phyloP scores from a whole-genome alignment of 768 basidiomycete species.

The Asterophora lycoperdoides region DNA sequence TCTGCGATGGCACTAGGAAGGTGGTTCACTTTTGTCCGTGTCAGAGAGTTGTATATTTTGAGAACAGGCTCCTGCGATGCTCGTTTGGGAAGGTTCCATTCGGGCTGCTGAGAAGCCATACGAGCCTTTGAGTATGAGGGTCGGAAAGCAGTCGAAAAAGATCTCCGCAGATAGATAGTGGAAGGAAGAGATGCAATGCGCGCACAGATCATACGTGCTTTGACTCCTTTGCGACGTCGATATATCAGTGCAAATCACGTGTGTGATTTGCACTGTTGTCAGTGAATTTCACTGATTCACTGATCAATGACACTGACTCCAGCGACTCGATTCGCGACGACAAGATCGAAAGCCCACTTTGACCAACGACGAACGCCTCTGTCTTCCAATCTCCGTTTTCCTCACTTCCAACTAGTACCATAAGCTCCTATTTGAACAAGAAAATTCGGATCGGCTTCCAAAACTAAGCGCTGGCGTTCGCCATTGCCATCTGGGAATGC shows the following conservation, averaged over 20 bases:
- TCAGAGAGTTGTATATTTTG: slow-evolving; percentile 90
- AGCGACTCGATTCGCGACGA: too few species aligned
- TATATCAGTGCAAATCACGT: slow-evolving; percentile 1
- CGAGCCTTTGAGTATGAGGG: slow-evolving; percentile 1
- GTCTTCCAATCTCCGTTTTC: too few species aligned
- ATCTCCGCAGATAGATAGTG: slow-evolving; percentile 13
- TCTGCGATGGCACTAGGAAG: slow-evolving; percentile 1
- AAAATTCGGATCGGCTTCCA: too few species aligned
- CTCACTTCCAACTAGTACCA: too few species aligned
- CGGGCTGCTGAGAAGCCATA: slow-evolving; percentile 61
- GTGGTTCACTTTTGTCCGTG: slow-evolving; percentile 72
- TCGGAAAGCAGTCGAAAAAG: slow-evolving; percentile 5
- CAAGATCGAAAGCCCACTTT: too few species aligned
- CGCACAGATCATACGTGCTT: slow-evolving; percentile 18
- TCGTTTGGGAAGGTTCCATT: slow-evolving; percentile 48
- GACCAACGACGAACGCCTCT: too few species aligned
- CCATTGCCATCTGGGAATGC: background rate
- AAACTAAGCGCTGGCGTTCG: background rate
- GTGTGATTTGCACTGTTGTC: background rate
- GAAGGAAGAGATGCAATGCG: slow-evolving; percentile 17
- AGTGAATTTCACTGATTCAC: too few species aligned
- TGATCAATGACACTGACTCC: too few species aligned
- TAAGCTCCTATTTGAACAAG: too few species aligned
- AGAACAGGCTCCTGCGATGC: slow-evolving; percentile 57
- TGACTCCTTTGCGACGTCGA: slow-evolving; percentile 1